A percentile compares a stretch with the other conserved stretches of the same genome.
These are phyloP conservation scores for Brassica rapa DNA, from an alignment of 345 rosid genomes.

Conservation along the genomic window DNA sequence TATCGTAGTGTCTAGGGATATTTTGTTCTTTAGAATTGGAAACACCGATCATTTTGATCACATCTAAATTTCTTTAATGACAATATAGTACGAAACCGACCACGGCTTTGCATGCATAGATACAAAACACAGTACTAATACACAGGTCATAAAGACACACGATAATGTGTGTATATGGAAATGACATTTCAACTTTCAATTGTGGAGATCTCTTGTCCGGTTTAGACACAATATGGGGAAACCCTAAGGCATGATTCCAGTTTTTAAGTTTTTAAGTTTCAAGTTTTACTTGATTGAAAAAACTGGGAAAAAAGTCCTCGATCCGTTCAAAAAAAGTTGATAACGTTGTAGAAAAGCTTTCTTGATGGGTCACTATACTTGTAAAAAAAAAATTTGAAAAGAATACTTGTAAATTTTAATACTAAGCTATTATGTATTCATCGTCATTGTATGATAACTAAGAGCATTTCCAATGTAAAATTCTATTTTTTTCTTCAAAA, in stretches of 20 bases:
- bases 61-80: constrained; percentile 13
- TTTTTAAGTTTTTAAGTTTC: not conserved
- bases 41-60: constrained; percentile 14
- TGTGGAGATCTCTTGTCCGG: not conserved
- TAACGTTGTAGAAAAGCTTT: too few species aligned
- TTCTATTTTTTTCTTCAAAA: too few species aligned
- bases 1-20: not conserved
- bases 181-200: not conserved
- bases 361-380: too few species aligned
- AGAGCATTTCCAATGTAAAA: too few species aligned
- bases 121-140: constrained; percentile 16
- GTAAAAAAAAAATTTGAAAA: too few species aligned
- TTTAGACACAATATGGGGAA: not conserved
- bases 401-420: too few species aligned
- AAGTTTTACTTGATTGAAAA: not conserved
- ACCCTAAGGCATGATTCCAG: not conserved
- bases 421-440: too few species aligned
- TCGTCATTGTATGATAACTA: too few species aligned
- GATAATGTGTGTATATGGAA: not conserved
- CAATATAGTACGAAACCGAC: constrained; percentile 14
- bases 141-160: constrained; percentile 18
- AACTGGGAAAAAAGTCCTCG: too few species aligned
- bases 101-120: constrained; percentile 23
- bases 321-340: too few species aligned
- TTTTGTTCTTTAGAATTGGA: not conserved